Evolutionary conservation across 208 protist species (phyloP), one percentile per base, ranked within the genome.

Genomic region (Borovskyia barvae): DNA sequence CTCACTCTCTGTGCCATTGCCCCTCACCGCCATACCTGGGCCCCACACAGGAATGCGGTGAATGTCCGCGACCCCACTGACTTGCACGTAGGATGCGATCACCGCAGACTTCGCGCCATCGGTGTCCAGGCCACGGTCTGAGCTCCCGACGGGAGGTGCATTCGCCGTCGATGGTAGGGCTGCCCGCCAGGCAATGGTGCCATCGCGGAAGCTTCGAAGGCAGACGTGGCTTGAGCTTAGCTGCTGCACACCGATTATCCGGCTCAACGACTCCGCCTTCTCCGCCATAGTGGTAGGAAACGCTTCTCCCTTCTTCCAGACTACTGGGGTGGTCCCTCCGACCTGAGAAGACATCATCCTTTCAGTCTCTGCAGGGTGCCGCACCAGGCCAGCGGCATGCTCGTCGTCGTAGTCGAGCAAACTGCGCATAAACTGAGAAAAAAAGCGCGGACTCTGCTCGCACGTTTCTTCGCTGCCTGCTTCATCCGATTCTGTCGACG

Each of bases 351-450:
- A n/a, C n/a, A n/a, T n/a, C n/a, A n/a, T n/a, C n/a, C n/a, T n/a
- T n/a, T n/a, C n/a, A n/a, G n/a, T n/a, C n/a, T n/a, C n/a, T n/a
- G n/a, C n/a, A n/a, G n/a, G n/a, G n/a, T n/a, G n/a, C n/a, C n/a
- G n/a, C n/a, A n/a, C n/a, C n/a, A 1, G 17, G 6, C 47, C 42
- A 25, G 17, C 33, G 0, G 5, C 19, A 35, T 63, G 62, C 26
- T 26, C 39, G 22, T 65, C 57, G 19, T 73, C 72, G 36, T 46
- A 72, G 39, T 73, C 53, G n/a, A 75, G 40, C 30, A 82, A 24
- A 14, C 68, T 62, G 25, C 72, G 66, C 53, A 85, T 55, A 2
- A 81, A 32, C 26, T 75, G 66, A 9, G 75, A 82, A 47, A 84
- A 74, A 59, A 84, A 84, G 37, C 60, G 62, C 12, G 71, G 75